Conservation (phyloP, 2,329 filamentous ascomycete species). For the Fusarium penzigii region DNA sequence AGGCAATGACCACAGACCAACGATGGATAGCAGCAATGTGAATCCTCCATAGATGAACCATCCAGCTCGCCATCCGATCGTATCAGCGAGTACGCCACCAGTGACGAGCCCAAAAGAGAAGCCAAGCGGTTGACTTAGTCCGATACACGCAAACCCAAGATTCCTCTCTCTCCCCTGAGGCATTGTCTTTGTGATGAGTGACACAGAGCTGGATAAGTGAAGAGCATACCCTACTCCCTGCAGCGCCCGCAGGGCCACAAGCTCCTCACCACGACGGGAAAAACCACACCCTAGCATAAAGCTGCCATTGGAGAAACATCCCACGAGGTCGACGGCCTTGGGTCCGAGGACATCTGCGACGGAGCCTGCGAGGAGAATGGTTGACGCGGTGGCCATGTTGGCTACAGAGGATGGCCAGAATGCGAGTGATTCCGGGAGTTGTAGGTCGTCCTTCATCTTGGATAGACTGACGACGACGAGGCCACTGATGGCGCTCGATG, state of each 20-base stretch:
- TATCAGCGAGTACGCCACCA: conserved; percentile 47
- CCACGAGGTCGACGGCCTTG: conserved; percentile 31
- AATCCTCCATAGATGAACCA: conserved; percentile 42
- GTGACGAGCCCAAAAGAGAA: conserved; percentile 51
- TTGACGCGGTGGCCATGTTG: conserved; percentile 34
- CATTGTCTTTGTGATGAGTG: conserved; percentile 33
- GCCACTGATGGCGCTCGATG: conserved; percentile 11
- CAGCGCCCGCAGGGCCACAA: conserved; percentile 37
- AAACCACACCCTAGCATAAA: conserved; percentile 33
- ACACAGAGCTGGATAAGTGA: conserved; percentile 35
- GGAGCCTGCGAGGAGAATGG: conserved; percentile 37
- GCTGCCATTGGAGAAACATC: conserved; percentile 28
- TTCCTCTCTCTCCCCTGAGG: conserved; percentile 36
- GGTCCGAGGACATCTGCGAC: conserved; percentile 37
- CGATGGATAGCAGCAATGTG: conserved; percentile 33
- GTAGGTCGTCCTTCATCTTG: conserved; percentile 37
- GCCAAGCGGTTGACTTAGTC: conserved; percentile 46
- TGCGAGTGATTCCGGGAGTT: conserved; percentile 29
- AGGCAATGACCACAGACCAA: conserved; percentile 37
- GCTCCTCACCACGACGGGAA: conserved; percentile 28
- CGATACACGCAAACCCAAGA: conserved; percentile 42
- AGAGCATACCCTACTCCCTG: conserved; percentile 38
- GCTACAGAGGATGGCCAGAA: conserved; percentile 40
- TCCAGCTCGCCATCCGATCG: conserved; percentile 46
- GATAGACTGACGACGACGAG: conserved; percentile 40